Conservation (phyloP, 2,329 filamentous ascomycete genomes). For the Dendrostoma leiphaemia region DNA sequence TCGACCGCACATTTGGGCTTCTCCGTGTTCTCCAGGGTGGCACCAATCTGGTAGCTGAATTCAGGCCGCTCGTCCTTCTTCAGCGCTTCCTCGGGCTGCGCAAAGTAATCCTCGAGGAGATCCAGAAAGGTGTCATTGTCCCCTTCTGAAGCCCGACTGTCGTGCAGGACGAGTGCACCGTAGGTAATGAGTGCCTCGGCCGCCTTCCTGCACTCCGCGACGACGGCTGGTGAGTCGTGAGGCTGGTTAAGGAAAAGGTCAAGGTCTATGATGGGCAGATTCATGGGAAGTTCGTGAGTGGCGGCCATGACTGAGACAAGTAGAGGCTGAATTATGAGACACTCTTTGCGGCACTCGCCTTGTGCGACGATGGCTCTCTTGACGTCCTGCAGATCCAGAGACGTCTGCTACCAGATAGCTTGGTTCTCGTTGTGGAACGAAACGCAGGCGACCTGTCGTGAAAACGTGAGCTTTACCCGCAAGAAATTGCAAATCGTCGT, state of each 20-base stretch:
- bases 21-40: slow-evolving; percentile 62
- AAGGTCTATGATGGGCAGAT: slow-evolving; percentile 59
- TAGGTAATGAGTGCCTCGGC: slow-evolving; percentile 58
- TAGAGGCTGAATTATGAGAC: neutral
- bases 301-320: slow-evolving; percentile 19
- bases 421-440: neutral
- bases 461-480: neutral
- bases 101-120: slow-evolving; percentile 64
- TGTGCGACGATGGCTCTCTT: too few species aligned
- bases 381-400: too few species aligned
- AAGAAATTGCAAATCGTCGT: neutral
- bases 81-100: slow-evolving; percentile 48
- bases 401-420: too few species aligned
- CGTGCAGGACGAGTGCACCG: slow-evolving; percentile 59
- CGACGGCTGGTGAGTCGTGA: slow-evolving; percentile 40
- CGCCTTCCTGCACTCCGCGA: slow-evolving; percentile 51
- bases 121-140: slow-evolving; percentile 59
- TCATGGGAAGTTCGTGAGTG: slow-evolving; percentile 40
- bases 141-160: slow-evolving; percentile 53
- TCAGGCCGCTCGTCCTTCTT: slow-evolving; percentile 54
- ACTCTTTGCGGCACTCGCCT: neutral
- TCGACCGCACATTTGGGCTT: slow-evolving; percentile 63
- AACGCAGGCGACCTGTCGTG: neutral
- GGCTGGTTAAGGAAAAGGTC: slow-evolving; percentile 51
- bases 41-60: slow-evolving; percentile 59